Percentiles rank a stretch among this genome's conserved stretches.
These are phyloP conservation scores for Liquidambar formosana DNA, from an alignment of 164 flowering plant genomes.

Conservation along the genomic window DNA sequence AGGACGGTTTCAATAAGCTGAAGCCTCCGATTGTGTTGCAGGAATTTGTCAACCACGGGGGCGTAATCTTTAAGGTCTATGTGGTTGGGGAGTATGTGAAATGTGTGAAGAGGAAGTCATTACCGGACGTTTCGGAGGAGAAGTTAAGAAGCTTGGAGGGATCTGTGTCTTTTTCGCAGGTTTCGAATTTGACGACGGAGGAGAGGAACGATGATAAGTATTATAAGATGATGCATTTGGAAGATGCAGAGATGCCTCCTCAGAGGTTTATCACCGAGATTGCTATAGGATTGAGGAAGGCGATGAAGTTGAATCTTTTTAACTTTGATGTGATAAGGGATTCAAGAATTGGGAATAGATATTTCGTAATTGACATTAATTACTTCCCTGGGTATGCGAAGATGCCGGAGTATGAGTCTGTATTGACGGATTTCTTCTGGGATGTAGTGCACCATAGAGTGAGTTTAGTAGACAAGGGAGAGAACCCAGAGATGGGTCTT, in stretches of 20 bases:
- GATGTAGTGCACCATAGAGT: conserved; percentile 36
- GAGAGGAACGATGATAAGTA: conserved; percentile 38
- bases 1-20: conserved; percentile 51
- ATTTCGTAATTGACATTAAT: conserved; percentile 75
- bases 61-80: conserved; percentile 84
- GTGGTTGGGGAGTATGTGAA: conserved; percentile 72
- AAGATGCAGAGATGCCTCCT: conserved; percentile 68
- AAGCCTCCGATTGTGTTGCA: conserved; percentile 73
- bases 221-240: conserved; percentile 49
- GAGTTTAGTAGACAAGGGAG: conserved; percentile 13
- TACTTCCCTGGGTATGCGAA: conserved; percentile 89
- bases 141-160: conserved; percentile 48
- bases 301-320: conserved; percentile 55
- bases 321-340: conserved; percentile 89
- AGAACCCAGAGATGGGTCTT: neutral
- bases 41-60: conserved; percentile 89
- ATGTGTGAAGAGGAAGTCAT: conserved; percentile 75
- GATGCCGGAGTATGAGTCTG: conserved; percentile 74
- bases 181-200: conserved; percentile 56
- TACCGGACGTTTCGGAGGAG: conserved; percentile 75
- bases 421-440: conserved; percentile 69
- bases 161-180: conserved; percentile 66
- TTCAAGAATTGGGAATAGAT: conserved; percentile 54
- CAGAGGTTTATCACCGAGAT: conserved; percentile 53
- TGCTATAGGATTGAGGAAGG: conserved; percentile 54